Evolutionary conservation across 495 filamentous ascomycete species (phyloP), one percentile per base, ranked within the genome.

Genomic region (Aspergillus hancockii): DNA sequence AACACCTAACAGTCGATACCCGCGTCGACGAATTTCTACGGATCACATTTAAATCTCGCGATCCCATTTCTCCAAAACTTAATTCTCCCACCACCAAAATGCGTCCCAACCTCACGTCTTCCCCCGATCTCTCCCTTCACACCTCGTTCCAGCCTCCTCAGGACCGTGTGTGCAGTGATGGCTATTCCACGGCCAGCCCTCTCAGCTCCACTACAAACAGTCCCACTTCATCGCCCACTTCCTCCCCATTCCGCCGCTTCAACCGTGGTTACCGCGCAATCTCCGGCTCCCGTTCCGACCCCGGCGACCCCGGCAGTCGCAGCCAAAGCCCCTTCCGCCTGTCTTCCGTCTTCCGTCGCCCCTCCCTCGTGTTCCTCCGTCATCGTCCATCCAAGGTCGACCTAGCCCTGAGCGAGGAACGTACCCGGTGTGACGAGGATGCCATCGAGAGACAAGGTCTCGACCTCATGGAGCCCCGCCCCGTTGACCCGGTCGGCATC

Each of bases 391-490:
- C 77, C 8, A 71, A 73, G 10, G 66, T 76, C n/a, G 77, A 80
- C 55, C 57, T 76, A 56, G 70, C 68, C 5, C 67, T 80, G 22
- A 71, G 63, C 41, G 76, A 77, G 36, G 77, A 80, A 60, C 76
- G 72, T 0, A 70, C 66, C 16, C 72, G 75, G 4, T 77, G 71
- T 38, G 65, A 71, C 31, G 69, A 61, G 30, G 69, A 78, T 41
- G 53, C 67, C 0, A 74, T 77, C 59, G 77, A 78, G 54, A 55
- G 77, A 0, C 61, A 75, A 61, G 76, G 77, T 2, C 54, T 80
- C 43, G 67, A 73, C 43, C 62, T 80, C n/a, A 73, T 80, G 71
- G 77, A 80, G 62, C 77, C 77, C 3, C 62, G 76, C 31, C 75
- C 76, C 0, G 72, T 78, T 13, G 75, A 77, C 46, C 64, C 64